Conservation (phyloP, 2,329 filamentous ascomycete genomes). For the Phialophora expanda region DNA sequence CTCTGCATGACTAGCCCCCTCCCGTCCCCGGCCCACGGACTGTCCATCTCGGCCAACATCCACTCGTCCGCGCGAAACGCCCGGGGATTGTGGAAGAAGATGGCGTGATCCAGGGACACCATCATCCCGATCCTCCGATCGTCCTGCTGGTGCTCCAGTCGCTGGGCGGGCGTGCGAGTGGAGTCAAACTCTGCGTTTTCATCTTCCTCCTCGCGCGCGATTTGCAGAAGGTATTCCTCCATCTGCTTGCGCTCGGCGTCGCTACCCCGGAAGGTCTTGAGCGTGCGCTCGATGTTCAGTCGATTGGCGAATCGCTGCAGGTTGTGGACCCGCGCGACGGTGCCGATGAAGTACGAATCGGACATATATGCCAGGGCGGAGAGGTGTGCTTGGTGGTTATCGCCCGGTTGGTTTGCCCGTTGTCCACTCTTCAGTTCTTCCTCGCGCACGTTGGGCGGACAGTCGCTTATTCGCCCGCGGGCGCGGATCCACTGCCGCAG, state of each 20-base stretch:
- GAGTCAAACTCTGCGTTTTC: constrained; percentile 45
- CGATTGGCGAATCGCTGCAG: constrained; percentile 74
- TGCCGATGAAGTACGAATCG: constrained; percentile 92
- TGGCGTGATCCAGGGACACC: constrained; percentile 58
- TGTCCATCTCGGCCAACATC: constrained; percentile 57
- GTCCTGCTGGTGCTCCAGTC: constrained; percentile 17
- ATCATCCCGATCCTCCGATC: constrained; percentile 53
- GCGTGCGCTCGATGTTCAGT: constrained; percentile 47
- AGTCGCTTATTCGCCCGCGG: constrained; percentile 41
- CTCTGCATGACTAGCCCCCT: constrained; percentile 56
- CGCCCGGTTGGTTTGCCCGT: constrained; percentile 29
- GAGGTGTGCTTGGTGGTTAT: constrained; percentile 51
- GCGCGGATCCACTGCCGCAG: constrained; percentile 61
- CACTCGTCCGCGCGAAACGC: constrained; percentile 58
- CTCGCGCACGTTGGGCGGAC: constrained; percentile 37
- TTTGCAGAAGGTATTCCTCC: constrained; percentile 48
- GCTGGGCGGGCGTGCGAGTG: neutral
- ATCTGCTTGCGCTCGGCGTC: constrained; percentile 51
- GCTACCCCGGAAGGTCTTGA: constrained; percentile 50
- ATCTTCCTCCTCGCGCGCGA: constrained; percentile 50
- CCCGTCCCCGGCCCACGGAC: constrained; percentile 58
- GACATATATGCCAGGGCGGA: constrained; percentile 91
- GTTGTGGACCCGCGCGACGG: constrained; percentile 77
- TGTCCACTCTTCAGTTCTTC: constrained; percentile 30
- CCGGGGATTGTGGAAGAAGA: constrained; percentile 58